Evolutionary conservation across 768 basidiomycete species (phyloP), one percentile per base, ranked within the genome.

Genomic region (Candolleomyces eurysporus): DNA sequence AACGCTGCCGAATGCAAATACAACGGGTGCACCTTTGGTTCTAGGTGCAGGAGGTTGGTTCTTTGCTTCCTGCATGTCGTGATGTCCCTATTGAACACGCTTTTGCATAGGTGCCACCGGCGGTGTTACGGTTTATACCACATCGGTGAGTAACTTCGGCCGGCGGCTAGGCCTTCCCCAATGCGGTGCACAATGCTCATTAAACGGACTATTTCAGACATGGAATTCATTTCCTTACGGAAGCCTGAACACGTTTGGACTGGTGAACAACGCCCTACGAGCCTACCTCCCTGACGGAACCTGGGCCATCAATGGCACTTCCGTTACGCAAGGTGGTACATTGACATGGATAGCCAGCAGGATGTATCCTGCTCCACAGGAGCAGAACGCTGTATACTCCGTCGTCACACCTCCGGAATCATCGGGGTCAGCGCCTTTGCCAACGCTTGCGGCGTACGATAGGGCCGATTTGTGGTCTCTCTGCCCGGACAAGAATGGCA

Each of bases 181-280:
- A 40, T 9, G 4, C 43, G 42, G 50, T 30, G 49, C n/a, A 39
- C 19, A 3, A 26, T n/a, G 13, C 50, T 49, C 48, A 51, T 8
- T 17, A 26, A 40, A 31, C 31, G 19, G 32, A 14, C 36, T 19
- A 14, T 36, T 16, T 26, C 54, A 84, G 82, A 84, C 83, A 3
- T 81, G 71, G 51, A 75, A 76, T 21, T 80, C 81, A 13, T 83
- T 72, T 67, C 82, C 80, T 14, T 81, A 79, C 72, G 73, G 81
- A 68, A 75, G 80, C 51, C 83, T 73, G 63, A 79, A 82, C 0
- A 53, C 66, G 9, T 63, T 83, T 9, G 69, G 72, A 30, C 72
- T 84, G 55, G 53, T 69, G 10, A 62, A 77, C 48, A 72, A 75
- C 39, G 72, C 71, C 10, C 66, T 84, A 9, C 72, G 73, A 32